Conservation (phyloP, 1,284 basidiomycete genomes). For the Moesziomyces antarcticus region DNA sequence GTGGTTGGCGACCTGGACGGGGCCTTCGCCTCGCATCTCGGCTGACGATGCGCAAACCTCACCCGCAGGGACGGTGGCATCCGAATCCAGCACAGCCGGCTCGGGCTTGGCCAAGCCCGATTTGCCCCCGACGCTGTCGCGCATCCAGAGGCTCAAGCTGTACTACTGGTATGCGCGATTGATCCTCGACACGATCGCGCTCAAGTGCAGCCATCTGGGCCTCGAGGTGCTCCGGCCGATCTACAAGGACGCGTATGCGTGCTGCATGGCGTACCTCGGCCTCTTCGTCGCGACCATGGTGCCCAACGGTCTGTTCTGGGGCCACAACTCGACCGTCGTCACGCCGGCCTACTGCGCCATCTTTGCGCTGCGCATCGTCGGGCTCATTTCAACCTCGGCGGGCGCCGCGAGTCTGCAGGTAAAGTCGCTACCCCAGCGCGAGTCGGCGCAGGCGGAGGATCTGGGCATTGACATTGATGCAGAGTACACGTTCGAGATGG, state of each 20-base stretch:
- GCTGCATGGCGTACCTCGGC: slow-evolving; percentile 51
- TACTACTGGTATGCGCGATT: slow-evolving; percentile 53
- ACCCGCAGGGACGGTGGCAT: neutral
- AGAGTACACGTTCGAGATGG: slow-evolving; percentile 49
- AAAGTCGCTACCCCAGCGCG: slow-evolving; percentile 5
- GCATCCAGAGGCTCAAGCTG: slow-evolving; percentile 32
- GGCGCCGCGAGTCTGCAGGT: slow-evolving; percentile 15
- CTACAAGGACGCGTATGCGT: slow-evolving; percentile 52
- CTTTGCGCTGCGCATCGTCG: slow-evolving; percentile 50
- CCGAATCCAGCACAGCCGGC: neutral
- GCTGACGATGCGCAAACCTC: neutral
- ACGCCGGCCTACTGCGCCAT: slow-evolving; percentile 53
- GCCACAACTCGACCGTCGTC: slow-evolving; percentile 51
- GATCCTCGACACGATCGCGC: slow-evolving; percentile 46
- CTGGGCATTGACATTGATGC: slow-evolving; percentile 39
- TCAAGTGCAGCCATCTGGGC: slow-evolving; percentile 40
- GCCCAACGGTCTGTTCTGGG: slow-evolving; percentile 42
- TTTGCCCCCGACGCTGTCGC: slow-evolving; percentile 25
- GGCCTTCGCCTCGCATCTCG: slow-evolving; percentile 16
- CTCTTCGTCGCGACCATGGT: slow-evolving; percentile 51
- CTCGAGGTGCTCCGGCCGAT: slow-evolving; percentile 33
- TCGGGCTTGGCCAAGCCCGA: slow-evolving; percentile 7
- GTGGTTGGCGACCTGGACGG: slow-evolving; percentile 51
- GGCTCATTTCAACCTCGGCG: slow-evolving; percentile 25
- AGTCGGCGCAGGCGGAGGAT: slow-evolving; percentile 18